Evolutionary conservation across 192 early-diverging fungal species (phyloP), one percentile per base, ranked within the genome.

Genomic region (Piromyces sp.): DNA sequence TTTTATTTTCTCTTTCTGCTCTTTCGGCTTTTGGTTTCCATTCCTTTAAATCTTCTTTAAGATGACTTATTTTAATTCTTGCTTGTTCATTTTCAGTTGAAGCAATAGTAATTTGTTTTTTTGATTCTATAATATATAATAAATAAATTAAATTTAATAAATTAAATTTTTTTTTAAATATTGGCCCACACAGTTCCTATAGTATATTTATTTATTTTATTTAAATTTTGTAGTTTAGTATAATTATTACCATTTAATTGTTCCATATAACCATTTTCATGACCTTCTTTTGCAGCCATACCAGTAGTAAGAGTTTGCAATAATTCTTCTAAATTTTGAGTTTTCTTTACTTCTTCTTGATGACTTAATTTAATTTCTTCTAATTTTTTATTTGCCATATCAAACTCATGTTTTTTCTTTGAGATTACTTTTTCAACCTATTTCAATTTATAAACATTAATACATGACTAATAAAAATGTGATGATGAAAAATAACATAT

Each of bases 221-320:
- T 36, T 36, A 36, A 7, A 7, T 36, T 36, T 36, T 36, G 4
- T 36, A 36, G 4, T n/a, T n/a, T n/a, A n/a, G n/a, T n/a, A n/a
- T n/a, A n/a, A n/a, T n/a, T n/a, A 19, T 22, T 85, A 91, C 92
- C 87, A 85, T 95, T 91, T n/a, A 99, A 86, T 84, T 98, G 97
- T 87, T 97, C 94, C 92, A 96, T 93, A 82, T 97, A 99, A 3
- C 97, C 96, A 83, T 93, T 95, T 81, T 99, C 95, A 81, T 96
- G 92, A 12, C 96, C 96, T 84, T 96, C 95, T 79, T 93, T 91
- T 5, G 95, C 91, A 22, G 96, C 89, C 31, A 99, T 86, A 30
- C 98, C 98, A 0, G 96, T 99, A 3, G 95, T 95, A 30, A 99
- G 89, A 11, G 96, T 96, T 84, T 96, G 94, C 22, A 99, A 85